Evolutionary conservation across 106 monocot genomes (phyloP).

Genomic region (Dioscorea zingiberensis): DNA sequence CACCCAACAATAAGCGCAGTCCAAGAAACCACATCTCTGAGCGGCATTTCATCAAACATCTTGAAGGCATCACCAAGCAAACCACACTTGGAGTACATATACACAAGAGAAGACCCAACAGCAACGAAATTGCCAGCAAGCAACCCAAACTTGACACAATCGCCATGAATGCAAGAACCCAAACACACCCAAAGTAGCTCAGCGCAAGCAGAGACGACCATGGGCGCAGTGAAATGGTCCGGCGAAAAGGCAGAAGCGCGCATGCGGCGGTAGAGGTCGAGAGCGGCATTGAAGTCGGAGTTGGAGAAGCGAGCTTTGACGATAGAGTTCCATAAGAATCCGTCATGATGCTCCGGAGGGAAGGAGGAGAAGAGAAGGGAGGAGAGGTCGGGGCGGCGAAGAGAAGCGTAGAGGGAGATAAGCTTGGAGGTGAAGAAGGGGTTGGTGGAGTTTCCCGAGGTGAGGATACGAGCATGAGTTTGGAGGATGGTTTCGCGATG

Average conservation of each 20-base stretch:
- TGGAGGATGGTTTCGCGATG: slow-evolving; percentile 27
- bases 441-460: slow-evolving; percentile 47
- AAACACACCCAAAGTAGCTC: slow-evolving; percentile 23
- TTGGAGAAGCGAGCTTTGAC: slow-evolving; percentile 58
- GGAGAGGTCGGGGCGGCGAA: slow-evolving; percentile 34
- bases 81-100: slow-evolving; percentile 62
- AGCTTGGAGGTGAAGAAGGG: slow-evolving; percentile 69
- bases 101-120: slow-evolving; percentile 53
- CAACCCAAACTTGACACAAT: slow-evolving; percentile 31
- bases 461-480: slow-evolving; percentile 56
- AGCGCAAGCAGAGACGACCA: slow-evolving; percentile 54
- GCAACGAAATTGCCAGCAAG: slow-evolving; percentile 14
- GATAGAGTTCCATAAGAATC: slow-evolving; percentile 80
- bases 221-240: slow-evolving; percentile 58
- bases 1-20: slow-evolving; percentile 59
- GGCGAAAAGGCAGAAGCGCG: slow-evolving; percentile 20
- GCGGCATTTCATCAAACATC: slow-evolving; percentile 69
- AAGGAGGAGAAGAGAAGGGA: slow-evolving; percentile 29
- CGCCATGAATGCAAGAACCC: slow-evolving; percentile 39
- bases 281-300: slow-evolving; percentile 18
- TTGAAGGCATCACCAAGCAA: slow-evolving; percentile 29
- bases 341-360: slow-evolving; percentile 18
- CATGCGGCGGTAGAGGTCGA: slow-evolving; percentile 42
- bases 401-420: slow-evolving; percentile 60
- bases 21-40: slow-evolving; percentile 66